Conservation (phyloP, 208 protist species). For the Trichomonas vaginalis region DNA sequence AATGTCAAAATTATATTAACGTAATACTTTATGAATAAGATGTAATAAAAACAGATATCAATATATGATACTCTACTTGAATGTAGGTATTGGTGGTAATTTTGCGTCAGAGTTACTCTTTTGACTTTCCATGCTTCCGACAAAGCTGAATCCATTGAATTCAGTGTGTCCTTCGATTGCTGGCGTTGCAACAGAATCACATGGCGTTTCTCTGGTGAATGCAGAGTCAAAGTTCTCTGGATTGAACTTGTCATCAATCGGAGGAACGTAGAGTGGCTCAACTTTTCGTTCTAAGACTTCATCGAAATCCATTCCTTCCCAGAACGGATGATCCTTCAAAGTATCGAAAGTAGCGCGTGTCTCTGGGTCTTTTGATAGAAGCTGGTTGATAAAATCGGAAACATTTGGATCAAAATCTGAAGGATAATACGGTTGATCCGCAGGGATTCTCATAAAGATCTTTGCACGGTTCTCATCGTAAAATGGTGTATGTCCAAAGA, state of each 20-base stretch:
- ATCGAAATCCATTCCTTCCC: conserved; percentile 19
- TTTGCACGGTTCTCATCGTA: not conserved
- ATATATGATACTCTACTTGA: too few relatives aligned
- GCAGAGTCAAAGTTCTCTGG: not conserved
- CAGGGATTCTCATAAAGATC: not conserved
- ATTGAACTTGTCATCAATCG: not conserved
- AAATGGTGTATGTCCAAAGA: not conserved
- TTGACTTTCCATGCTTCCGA: not conserved
- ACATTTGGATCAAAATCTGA: not conserved
- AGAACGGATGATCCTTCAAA: conserved; percentile 11
- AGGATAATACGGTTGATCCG: not conserved
- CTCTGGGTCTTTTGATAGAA: not conserved
- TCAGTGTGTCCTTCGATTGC: not conserved
- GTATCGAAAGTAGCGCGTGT: not conserved
- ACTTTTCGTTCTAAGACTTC: not conserved
- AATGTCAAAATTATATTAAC: too few relatives aligned
- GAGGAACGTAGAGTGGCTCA: not conserved
- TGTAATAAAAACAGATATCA: too few relatives aligned
- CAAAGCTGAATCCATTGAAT: not conserved
- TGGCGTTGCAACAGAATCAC: not conserved
- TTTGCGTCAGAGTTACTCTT: not conserved
- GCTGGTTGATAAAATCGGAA: not conserved
- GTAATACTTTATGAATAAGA: too few relatives aligned
- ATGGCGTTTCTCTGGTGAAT: not conserved
- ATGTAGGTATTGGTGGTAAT: not conserved